Evolutionary conservation across 2,329 filamentous ascomycete genomes (phyloP), one percentile per base, ranked within the genome.

Genomic region (Sphaceloma murrayae): DNA sequence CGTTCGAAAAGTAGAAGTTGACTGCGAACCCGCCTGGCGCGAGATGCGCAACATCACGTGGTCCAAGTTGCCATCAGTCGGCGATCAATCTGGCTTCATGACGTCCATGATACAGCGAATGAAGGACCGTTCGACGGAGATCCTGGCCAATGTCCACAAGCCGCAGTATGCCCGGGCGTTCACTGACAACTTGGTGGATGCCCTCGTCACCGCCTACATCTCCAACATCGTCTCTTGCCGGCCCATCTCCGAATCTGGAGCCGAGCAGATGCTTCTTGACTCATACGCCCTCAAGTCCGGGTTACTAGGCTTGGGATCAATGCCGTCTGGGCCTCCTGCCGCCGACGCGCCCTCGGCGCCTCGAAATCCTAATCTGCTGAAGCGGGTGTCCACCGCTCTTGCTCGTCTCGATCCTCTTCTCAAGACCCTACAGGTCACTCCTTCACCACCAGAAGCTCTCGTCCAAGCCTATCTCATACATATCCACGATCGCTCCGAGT

Each of bases 391-490:
- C 57, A 75, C 80, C 48, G 82, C 77, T 57, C 91, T 94, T 73
- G 78, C 78, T 47, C 85, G 87, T 53, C 80, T 96, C 52, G 89
- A 96, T 57, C 84, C 86, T 1, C 75, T 98, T 16, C 80, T 98
- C 55, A 98, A 98, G 65, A 96, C 91, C 2, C 75, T 98, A 2
- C 91, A 98, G 69, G 89, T 98, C 36, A 85, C 85, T 19, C 79
- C 88, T 2, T 85, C 83, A 3, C 91, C 91, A 0, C 84, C 89
- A 0, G 91, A 98, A 67, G 89, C 85, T 2, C 76, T 98, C 3
- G 88, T 98, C 0, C 89, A 96, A 66, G 91, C 91, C 24, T 98
- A 98, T 61, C 78, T 98, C 24, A 94, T 96, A 62, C 91, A 96
- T 65, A 91, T 98, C 52, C 87, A 78, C 53, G 91, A 98, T 68